Evolutionary conservation across 169 alveolate species (phyloP), one percentile per base, ranked within the genome.

Genomic region (Plasmodium yoelii): DNA sequence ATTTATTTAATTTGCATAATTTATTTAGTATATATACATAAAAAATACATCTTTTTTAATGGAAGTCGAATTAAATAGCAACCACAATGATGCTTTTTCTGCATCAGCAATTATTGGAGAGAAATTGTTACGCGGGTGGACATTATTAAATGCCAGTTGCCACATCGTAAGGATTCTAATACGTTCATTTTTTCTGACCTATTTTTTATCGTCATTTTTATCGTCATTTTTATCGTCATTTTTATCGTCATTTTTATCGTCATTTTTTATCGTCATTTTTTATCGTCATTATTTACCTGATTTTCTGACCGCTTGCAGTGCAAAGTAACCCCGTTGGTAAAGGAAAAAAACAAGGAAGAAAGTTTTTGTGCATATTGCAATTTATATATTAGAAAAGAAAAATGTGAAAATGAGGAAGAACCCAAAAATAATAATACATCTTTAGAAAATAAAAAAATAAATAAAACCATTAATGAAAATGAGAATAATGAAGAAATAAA

Each of bases 121-220:
- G 39, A 82, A 47, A 60, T 49, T 82, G 9, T 34, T 82, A 57
- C 90, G 69, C 19, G 90, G 90, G 0, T 82, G 90, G 90, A 82
- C 90, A 6, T 18, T 82, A 51, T 47, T 82, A 49, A 69, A 82
- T 55, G 60, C 49, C 4, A 56, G 64, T 42, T 82, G 90, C 12
- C 71, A 69, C 34, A 61, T 82, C n/a, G 90, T 82, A 82, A 82
- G 70, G 10, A 24, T 22, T 3, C 5, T 12, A 6, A n/a, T n/a
- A n/a, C n/a, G n/a, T n/a, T n/a, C n/a, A n/a, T n/a, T n/a, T n/a
- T n/a, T n/a, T n/a, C n/a, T n/a, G n/a, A n/a, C n/a, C n/a, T n/a
- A n/a, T n/a, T 55, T 70, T 70, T 70, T 10, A 22, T 1, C 24
- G 46, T 8, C 12, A 12, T 13, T 13, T 12, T 26, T 69, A n/a